phyloP scores from a whole-genome alignment of 441 rosid species.

The Pelargonium citronellum region DNA sequence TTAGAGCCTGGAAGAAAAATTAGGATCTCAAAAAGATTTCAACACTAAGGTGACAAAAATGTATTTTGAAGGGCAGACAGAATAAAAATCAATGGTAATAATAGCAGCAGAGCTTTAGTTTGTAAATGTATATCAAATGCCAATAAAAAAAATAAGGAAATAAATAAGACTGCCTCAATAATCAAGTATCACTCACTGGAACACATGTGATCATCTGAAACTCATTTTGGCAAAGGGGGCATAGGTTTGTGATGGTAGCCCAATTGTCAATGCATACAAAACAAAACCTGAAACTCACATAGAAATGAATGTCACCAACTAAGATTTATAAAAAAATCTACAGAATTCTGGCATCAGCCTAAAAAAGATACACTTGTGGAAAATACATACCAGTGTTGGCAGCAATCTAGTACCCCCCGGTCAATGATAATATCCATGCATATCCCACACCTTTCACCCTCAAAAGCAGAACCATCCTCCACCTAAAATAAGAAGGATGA shows the following conservation, averaged over 20 bases:
- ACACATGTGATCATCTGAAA: constrained; percentile 94
- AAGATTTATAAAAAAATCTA: neutral
- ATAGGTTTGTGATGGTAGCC: constrained; percentile 92
- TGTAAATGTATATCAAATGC: neutral
- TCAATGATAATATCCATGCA: constrained; percentile 88
- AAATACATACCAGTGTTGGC: constrained; percentile 74
- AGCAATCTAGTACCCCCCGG: constrained; percentile 93
- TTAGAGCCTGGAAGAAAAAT: constrained; percentile 15
- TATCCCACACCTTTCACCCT: constrained; percentile 91
- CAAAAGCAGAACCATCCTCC: constrained; percentile 55
- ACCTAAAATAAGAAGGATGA: constrained; percentile 8
- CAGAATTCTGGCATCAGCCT: neutral
- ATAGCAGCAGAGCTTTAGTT: neutral
- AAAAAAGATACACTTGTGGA: constrained; percentile 6
- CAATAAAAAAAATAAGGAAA: neutral
- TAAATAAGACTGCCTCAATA: constrained; percentile 11
- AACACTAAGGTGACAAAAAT: constrained; percentile 14
- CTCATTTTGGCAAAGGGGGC: constrained; percentile 97
- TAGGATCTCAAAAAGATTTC: constrained; percentile 16
- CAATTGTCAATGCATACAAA: constrained; percentile 96
- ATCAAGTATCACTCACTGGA: constrained; percentile 57
- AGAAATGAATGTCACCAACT: constrained; percentile 21
- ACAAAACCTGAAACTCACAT: constrained; percentile 69
- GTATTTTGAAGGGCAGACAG: constrained; percentile 2
- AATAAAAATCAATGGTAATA: neutral